A percentile compares a stretch with the other conserved stretches of the same genome.
Conservation (phyloP, 2,329 filamentous ascomycete genomes). For the Cadophora gregata region DNA sequence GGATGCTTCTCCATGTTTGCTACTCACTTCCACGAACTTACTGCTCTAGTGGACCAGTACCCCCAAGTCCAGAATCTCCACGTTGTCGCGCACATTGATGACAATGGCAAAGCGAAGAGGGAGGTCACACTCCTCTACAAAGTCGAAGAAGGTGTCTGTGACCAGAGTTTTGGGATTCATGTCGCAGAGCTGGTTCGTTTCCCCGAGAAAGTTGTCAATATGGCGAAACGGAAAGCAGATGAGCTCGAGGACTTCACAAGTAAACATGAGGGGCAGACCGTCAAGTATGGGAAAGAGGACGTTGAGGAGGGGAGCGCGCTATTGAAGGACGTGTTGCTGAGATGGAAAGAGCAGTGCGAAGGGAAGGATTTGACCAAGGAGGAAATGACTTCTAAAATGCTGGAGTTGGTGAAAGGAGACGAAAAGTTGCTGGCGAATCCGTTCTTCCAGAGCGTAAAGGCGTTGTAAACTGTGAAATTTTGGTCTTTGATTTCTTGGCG, state of each 20-base stretch:
- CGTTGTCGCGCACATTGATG: conserved; percentile 89
- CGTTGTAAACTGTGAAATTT: conserved; percentile 34
- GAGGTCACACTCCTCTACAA: conserved; percentile 97
- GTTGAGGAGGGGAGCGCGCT: conserved; percentile 86
- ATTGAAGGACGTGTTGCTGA: conserved; percentile 80
- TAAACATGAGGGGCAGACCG: conserved; percentile 68
- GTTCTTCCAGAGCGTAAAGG: conserved; percentile 69
- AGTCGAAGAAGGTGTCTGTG: conserved; percentile 92
- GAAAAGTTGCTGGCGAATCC: conserved; percentile 67
- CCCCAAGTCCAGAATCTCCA: conserved; percentile 91
- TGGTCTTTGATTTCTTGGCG: not conserved
- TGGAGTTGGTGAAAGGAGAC: conserved; percentile 78
- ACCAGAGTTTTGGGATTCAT: conserved; percentile 98
- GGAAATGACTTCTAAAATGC: conserved; percentile 80
- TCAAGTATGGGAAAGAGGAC: conserved; percentile 78
- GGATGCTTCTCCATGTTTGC: conserved; percentile 94
- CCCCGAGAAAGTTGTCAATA: conserved; percentile 94
- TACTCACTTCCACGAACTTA: conserved; percentile 98
- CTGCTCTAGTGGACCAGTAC: conserved; percentile 84
- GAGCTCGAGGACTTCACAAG: conserved; percentile 95
- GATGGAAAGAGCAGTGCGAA: conserved; percentile 82
- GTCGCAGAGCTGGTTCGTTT: conserved; percentile 97
- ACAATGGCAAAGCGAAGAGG: conserved; percentile 53
- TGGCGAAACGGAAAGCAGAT: conserved; percentile 99
- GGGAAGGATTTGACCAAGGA: conserved; percentile 67